A percentile compares a stretch with the other conserved stretches of the same genome.
Conservation (phyloP, 2,329 filamentous ascomycete genomes). For the Microthyrium microscopicum region DNA sequence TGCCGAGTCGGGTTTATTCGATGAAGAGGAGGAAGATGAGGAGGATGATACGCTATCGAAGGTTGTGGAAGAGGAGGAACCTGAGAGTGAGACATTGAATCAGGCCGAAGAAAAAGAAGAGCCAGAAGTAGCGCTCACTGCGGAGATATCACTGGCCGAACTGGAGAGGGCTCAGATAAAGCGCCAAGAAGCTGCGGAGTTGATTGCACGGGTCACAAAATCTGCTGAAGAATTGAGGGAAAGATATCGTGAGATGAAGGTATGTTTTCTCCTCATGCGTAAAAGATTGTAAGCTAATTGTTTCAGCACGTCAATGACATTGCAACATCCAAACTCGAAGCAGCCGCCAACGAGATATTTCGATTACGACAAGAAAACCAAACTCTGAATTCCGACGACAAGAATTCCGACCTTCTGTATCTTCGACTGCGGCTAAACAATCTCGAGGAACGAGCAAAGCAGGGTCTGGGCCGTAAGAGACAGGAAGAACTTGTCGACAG, state of each 20-base stretch:
- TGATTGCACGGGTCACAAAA: slow-evolving; percentile 5
- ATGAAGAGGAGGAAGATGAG: slow-evolving; percentile 13
- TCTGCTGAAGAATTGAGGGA: slow-evolving; percentile 2
- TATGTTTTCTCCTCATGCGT: slow-evolving; percentile 1
- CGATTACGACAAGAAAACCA: slow-evolving; percentile 21
- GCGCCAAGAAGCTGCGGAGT: not conserved
- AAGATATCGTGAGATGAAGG: slow-evolving; percentile 9
- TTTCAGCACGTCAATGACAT: slow-evolving; percentile 16
- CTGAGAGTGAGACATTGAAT: too few relatives aligned
- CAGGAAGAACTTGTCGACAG: too few relatives aligned
- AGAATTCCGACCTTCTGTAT: slow-evolving; percentile 22
- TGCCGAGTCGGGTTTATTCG: slow-evolving; percentile 18
- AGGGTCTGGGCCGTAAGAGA: slow-evolving; percentile 8
- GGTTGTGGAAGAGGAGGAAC: slow-evolving; percentile 1
- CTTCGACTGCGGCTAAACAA: slow-evolving; percentile 23
- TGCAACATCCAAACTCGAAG: slow-evolving; percentile 15
- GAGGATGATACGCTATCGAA: slow-evolving; percentile 1
- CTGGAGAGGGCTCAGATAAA: not conserved
- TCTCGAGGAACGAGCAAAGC: slow-evolving; percentile 17
- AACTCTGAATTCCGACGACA: slow-evolving; percentile 19
- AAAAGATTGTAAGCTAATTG: not conserved
- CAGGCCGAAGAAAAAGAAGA: not conserved
- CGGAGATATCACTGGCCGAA: not conserved
- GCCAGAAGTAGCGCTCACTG: not conserved
- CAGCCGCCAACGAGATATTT: slow-evolving; percentile 16